Evolutionary conservation across 2,329 filamentous ascomycete species (phyloP).

Genomic region (Leptographium procerum): DNA sequence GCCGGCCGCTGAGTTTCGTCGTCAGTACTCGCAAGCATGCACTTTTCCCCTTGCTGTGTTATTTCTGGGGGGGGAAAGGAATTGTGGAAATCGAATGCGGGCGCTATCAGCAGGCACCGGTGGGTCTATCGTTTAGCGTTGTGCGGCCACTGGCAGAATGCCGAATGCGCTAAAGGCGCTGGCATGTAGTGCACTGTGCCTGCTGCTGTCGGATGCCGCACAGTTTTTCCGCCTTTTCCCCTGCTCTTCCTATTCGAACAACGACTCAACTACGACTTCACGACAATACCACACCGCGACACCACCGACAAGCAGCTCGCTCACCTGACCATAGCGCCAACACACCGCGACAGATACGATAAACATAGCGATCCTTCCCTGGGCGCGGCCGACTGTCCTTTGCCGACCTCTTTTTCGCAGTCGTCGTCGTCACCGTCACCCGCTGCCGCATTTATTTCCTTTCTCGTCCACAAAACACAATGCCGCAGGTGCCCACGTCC

Average conservation of each 20-base stretch:
- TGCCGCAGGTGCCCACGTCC: slow-evolving; percentile 39
- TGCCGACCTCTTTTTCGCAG: too few relatives aligned
- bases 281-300: neutral
- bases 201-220: neutral
- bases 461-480: slow-evolving; percentile 22
- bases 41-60: too few relatives aligned
- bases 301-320: neutral
- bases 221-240: neutral
- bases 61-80: neutral
- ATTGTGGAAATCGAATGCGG: neutral
- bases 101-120: neutral
- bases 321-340: neutral
- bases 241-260: neutral
- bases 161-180: neutral
- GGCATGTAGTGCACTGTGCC: too few relatives aligned
- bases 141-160: neutral
- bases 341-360: neutral
- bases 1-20: neutral
- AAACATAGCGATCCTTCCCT: too few relatives aligned
- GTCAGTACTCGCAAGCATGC: too few relatives aligned
- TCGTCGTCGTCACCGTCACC: neutral
- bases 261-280: neutral
- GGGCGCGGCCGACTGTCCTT: too few relatives aligned
- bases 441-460: neutral
- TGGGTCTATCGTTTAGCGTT: neutral